Evolutionary conservation across 176 grass and related monocot genomes (phyloP).

Genomic region (Musa schizocarpa): DNA sequence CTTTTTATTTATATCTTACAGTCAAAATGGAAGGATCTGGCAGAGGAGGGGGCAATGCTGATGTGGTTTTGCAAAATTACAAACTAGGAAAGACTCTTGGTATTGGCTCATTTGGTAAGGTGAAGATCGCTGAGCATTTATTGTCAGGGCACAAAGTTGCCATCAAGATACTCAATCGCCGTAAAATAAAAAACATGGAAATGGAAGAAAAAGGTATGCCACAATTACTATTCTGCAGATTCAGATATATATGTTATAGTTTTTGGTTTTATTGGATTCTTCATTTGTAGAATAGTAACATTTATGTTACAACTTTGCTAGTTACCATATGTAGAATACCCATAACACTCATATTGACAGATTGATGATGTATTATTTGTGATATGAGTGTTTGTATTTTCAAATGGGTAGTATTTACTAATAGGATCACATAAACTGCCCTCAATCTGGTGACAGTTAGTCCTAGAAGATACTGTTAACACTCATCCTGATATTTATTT

Average conservation of each 20-base stretch:
- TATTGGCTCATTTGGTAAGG: constrained; percentile 87
- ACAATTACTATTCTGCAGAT: background rate
- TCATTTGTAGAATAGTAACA: no score
- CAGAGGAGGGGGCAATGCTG: constrained; percentile 37
- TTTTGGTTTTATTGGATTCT: background rate
- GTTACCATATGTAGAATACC: no score
- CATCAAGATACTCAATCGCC: constrained; percentile 77
- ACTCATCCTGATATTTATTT: no score
- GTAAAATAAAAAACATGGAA: constrained; percentile 70
- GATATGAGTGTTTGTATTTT: no score
- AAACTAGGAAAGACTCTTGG: constrained; percentile 80
- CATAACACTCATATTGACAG: no score
- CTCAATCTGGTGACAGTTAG: no score
- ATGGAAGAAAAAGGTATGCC: constrained; percentile 87
- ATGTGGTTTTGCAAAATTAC: constrained; percentile 60
- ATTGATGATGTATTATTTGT: no score
- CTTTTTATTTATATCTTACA: background rate
- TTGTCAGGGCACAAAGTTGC: constrained; percentile 73
- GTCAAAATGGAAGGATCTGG: constrained; percentile 46
- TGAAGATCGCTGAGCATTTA: constrained; percentile 91
- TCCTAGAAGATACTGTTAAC: no score
- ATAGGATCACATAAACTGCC: no score
- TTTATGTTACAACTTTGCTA: no score
- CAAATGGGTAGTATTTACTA: no score
- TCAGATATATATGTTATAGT: background rate